Conservation (phyloP, 208 protist species). For the Leishmania aethiopica region DNA sequence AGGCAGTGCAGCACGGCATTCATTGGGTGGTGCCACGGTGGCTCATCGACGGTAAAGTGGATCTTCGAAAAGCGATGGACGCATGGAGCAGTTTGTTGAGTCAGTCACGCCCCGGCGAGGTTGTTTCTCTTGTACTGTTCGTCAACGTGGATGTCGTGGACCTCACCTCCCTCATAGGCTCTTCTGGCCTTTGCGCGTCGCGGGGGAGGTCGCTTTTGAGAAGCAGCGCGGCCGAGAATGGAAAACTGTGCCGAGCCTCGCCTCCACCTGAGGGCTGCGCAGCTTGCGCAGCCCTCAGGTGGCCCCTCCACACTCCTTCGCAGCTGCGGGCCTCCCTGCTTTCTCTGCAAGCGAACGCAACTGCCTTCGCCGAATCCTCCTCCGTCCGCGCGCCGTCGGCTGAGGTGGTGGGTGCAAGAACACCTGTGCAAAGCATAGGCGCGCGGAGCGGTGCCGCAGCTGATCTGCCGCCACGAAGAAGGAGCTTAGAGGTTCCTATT, state of each 20-base stretch:
- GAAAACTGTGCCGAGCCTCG: background rate
- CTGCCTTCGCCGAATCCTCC: background rate
- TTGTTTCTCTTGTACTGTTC: constrained; percentile 9
- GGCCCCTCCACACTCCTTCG: background rate
- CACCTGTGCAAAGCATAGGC: background rate
- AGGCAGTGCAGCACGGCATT: background rate
- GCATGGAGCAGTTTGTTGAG: constrained; percentile 19
- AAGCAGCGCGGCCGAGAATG: too few relatives aligned
- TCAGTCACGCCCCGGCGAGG: background rate
- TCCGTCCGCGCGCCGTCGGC: background rate
- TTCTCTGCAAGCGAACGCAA: background rate
- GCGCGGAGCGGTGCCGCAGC: background rate
- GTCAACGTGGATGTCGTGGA: constrained; percentile 7
- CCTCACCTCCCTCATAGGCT: background rate
- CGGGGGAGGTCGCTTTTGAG: background rate
- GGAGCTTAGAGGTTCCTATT: background rate
- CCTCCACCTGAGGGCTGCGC: background rate
- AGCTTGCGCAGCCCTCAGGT: background rate
- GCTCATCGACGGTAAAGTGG: background rate
- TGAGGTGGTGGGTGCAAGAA: background rate
- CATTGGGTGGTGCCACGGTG: constrained; percentile 34
- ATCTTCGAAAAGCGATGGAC: background rate
- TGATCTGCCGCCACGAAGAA: too few relatives aligned
- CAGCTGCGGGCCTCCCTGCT: background rate
- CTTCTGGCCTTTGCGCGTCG: background rate